phyloP scores from a whole-genome alignment of 2,329 filamentous ascomycete genomes.

The Apiospora rasikravindrae region DNA sequence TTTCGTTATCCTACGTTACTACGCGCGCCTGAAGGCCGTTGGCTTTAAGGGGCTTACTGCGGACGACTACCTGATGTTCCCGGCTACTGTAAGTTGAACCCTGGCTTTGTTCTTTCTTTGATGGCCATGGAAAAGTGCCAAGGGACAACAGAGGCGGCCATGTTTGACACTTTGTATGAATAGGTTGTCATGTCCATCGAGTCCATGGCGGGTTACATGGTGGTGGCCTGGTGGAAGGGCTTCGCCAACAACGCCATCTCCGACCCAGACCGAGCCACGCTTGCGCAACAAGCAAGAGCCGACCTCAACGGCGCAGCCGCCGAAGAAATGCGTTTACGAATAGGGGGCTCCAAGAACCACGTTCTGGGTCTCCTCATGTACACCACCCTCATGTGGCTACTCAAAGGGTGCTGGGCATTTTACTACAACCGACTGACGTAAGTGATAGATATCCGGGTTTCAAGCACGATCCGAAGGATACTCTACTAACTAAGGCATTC shows the following conservation, averaged over 20 bases:
- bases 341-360: slow-evolving; percentile 33
- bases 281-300: slow-evolving; percentile 15
- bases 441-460: background rate
- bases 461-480: no score
- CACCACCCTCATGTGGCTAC: slow-evolving; percentile 32
- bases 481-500: background rate
- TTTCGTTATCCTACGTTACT: slow-evolving; percentile 32
- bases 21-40: slow-evolving; percentile 26
- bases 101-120: background rate
- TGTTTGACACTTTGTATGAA: background rate
- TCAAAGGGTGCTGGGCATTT: slow-evolving; percentile 34
- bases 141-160: no score
- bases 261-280: slow-evolving; percentile 27
- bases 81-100: slow-evolving; percentile 29
- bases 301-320: slow-evolving; percentile 22
- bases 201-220: slow-evolving; percentile 33
- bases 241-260: slow-evolving; percentile 35
- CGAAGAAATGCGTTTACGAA: slow-evolving; percentile 28
- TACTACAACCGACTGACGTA: slow-evolving; percentile 35
- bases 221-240: slow-evolving; percentile 33
- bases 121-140: no score
- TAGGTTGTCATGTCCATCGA: slow-evolving; percentile 33
- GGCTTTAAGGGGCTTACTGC: slow-evolving; percentile 29
- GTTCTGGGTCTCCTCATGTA: slow-evolving; percentile 33
- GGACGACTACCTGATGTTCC: slow-evolving; percentile 33